Conservation (phyloP, 2,329 filamentous ascomycete species). For the Plectosphaerella sp. region DNA sequence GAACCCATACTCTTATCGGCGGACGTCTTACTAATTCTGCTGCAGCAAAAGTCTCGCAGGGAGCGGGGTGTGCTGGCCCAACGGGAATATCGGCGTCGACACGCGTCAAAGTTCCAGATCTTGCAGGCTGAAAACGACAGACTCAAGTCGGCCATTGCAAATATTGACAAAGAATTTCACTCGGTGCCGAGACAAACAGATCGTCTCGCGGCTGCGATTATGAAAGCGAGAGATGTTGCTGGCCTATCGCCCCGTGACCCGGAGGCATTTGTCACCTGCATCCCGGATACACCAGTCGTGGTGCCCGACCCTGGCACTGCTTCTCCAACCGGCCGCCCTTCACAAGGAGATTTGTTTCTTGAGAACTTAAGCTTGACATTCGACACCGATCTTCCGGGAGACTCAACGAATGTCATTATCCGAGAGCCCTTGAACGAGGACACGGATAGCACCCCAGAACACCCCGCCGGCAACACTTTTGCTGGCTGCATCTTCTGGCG, state of each 20-base stretch:
- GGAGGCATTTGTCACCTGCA: no score
- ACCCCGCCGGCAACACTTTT: background rate
- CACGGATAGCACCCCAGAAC: background rate
- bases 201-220: background rate
- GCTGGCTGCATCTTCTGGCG: background rate
- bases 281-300: background rate
- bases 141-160: conserved; percentile 7
- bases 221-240: conserved; percentile 1
- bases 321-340: background rate
- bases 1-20: background rate
- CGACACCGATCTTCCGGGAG: no score
- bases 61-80: conserved; percentile 15
- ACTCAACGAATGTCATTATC: background rate
- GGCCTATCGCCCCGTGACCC: background rate
- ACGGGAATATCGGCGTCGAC: conserved; percentile 16
- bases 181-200: accelerated
- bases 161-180: conserved; percentile 3
- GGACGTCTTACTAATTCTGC: background rate
- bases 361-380: no score
- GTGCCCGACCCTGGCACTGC: background rate
- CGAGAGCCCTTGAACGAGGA: background rate
- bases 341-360: background rate
- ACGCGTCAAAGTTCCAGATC: conserved; percentile 13
- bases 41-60: conserved; percentile 6
- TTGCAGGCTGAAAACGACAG: conserved; percentile 14